Percentiles rank a stretch among this genome's conserved stretches.
Conservation (phyloP, 768 basidiomycete genomes). For the Hortiboletus flavorubellus region DNA sequence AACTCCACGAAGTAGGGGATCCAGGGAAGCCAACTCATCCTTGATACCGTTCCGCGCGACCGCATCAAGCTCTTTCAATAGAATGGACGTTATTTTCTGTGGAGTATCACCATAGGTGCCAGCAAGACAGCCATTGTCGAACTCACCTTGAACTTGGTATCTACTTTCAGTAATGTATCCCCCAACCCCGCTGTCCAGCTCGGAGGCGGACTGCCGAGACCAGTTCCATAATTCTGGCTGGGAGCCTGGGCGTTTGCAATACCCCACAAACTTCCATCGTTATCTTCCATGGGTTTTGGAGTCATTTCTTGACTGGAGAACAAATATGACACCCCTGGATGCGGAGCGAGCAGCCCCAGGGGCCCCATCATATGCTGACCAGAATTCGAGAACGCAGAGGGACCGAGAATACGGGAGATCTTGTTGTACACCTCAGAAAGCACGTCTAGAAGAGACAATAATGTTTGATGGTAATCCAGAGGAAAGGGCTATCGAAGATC, state of each 20-base stretch:
- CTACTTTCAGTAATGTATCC: conserved; percentile 77
- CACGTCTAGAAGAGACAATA: conserved; percentile 85
- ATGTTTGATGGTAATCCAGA: conserved; percentile 85
- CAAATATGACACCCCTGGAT: conserved; percentile 80
- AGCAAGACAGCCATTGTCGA: not conserved
- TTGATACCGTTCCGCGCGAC: conserved; percentile 78
- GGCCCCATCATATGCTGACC: conserved; percentile 76
- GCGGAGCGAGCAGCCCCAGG: conserved; percentile 68
- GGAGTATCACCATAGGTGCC: not conserved
- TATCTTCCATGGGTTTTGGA: conserved; percentile 37
- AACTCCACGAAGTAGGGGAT: conserved; percentile 69
- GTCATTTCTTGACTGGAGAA: conserved; percentile 43
- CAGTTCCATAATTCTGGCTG: conserved; percentile 28
- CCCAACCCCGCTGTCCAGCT: conserved; percentile 60
- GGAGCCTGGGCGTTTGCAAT: conserved; percentile 54
- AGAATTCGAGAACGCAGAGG: conserved; percentile 68
- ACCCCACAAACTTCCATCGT: conserved; percentile 64
- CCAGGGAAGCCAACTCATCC: conserved; percentile 78
- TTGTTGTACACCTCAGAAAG: conserved; percentile 89
- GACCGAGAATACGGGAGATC: conserved; percentile 77
- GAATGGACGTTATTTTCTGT: conserved; percentile 78
- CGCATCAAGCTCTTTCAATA: conserved; percentile 83
- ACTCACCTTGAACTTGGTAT: conserved; percentile 78
- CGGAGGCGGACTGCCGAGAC: conserved; percentile 50
- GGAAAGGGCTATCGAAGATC: conserved; percentile 65